These are phyloP conservation scores for Galerina marginata DNA, from an alignment of 768 basidiomycete species.

Conservation along the genomic window DNA sequence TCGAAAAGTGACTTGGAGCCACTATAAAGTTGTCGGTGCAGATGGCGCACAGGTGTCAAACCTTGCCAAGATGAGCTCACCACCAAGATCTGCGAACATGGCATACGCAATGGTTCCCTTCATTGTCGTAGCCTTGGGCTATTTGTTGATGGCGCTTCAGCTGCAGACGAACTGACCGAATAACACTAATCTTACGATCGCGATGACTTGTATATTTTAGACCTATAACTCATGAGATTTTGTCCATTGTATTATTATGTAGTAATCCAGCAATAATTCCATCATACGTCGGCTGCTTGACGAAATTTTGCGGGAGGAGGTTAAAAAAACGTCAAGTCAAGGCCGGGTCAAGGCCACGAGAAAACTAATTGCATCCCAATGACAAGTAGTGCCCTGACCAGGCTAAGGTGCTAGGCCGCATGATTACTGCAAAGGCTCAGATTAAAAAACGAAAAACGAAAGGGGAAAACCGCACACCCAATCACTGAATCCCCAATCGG, in stretches of 20 bases:
- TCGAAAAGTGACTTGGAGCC: constrained; percentile 36
- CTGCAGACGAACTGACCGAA: too few species aligned
- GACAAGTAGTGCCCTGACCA: constrained; percentile 43
- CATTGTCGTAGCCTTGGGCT: neutral
- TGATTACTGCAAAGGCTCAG: constrained; percentile 34
- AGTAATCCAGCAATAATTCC: constrained; percentile 46
- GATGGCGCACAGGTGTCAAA: neutral
- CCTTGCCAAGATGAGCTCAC: neutral
- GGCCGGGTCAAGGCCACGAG: neutral
- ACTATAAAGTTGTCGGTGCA: constrained; percentile 29
- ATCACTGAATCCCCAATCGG: constrained; percentile 52
- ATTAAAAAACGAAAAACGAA: neutral
- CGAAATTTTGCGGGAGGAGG: constrained; percentile 35
- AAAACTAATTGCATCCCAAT: constrained; percentile 41
- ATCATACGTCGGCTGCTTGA: constrained; percentile 50
- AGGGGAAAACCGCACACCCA: constrained; percentile 25
- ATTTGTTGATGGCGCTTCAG: too few species aligned
- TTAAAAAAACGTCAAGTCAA: neutral
- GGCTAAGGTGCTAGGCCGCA: constrained; percentile 43
- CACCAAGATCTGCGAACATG: neutral
- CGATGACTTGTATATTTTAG: too few species aligned
- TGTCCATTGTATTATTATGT: neutral
- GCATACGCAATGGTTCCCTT: constrained; percentile 1
- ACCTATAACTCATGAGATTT: too few species aligned
- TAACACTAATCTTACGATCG: too few species aligned